A percentile compares a stretch with the other conserved stretches of the same genome.
Conservation (phyloP, 192 early-diverging fungal species). For the Cladochytrium replicatum region DNA sequence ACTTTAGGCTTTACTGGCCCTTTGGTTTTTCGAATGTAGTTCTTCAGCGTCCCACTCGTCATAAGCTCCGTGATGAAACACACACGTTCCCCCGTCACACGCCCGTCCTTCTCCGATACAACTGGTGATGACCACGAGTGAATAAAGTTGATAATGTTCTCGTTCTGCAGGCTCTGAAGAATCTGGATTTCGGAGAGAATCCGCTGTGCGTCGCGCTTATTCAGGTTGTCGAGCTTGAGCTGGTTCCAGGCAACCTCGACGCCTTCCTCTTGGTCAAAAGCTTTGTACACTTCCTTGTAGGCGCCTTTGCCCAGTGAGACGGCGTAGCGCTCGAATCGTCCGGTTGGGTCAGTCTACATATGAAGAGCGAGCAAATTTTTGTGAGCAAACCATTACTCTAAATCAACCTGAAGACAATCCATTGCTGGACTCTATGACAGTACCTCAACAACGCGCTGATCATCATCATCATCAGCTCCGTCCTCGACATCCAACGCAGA, state of each 20-base stretch:
- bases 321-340: conserved; percentile 53
- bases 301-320: conserved; percentile 68
- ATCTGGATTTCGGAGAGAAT: conserved; percentile 50
- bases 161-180: conserved; percentile 64
- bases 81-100: conserved; percentile 51
- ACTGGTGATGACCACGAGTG: conserved; percentile 49
- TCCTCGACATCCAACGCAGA: too few relatives aligned
- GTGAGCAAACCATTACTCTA: neutral
- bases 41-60: conserved; percentile 74
- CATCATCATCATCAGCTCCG: too few relatives aligned
- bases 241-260: conserved; percentile 88
- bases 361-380: neutral
- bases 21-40: conserved; percentile 65
- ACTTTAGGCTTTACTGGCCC: conserved; percentile 60
- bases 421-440: too few relatives aligned
- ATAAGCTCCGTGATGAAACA: conserved; percentile 86
- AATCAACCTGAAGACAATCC: neutral
- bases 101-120: conserved; percentile 23
- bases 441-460: too few relatives aligned
- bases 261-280: conserved; percentile 78
- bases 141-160: conserved; percentile 72
- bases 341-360: conserved; percentile 56
- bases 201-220: conserved; percentile 27
- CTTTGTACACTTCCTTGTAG: conserved; percentile 81
- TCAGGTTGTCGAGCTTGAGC: conserved; percentile 43